These are phyloP conservation scores for Pythium sp. DNA, from an alignment of 352 stramenopile species.

Conservation along the genomic window DNA sequence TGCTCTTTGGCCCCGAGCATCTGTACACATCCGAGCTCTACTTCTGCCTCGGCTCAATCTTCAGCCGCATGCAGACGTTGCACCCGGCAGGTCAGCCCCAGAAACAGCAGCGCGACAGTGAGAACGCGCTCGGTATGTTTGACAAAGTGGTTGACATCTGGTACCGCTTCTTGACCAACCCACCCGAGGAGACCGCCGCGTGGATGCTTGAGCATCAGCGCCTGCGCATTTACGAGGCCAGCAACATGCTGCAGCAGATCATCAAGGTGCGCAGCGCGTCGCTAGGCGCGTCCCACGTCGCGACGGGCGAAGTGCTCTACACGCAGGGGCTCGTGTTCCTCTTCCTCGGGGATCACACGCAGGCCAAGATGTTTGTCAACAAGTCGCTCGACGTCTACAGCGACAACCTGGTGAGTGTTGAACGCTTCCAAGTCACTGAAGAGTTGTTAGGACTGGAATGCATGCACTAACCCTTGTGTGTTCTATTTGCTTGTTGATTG, in stretches of 20 bases:
- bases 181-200: slow-evolving; percentile 52
- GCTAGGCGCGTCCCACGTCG: slow-evolving; percentile 48
- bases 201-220: slow-evolving; percentile 66
- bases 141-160: slow-evolving; percentile 82
- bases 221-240: slow-evolving; percentile 55
- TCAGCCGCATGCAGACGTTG: slow-evolving; percentile 45
- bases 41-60: slow-evolving; percentile 66
- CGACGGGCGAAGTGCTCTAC: slow-evolving; percentile 59
- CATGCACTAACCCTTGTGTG: background rate
- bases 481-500: background rate
- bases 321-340: slow-evolving; percentile 54
- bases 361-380: slow-evolving; percentile 48
- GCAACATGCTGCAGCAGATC: slow-evolving; percentile 58
- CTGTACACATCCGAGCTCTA: slow-evolving; percentile 75
- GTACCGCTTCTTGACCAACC: slow-evolving; percentile 74
- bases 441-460: background rate
- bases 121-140: slow-evolving; percentile 64
- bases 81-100: slow-evolving; percentile 19
- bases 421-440: background rate
- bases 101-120: slow-evolving; percentile 21
- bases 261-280: slow-evolving; percentile 32
- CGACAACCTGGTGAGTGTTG: slow-evolving; percentile 38
- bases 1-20: slow-evolving; percentile 70
- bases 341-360: slow-evolving; percentile 46
- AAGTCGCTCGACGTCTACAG: slow-evolving; percentile 59